A percentile compares a stretch with the other conserved stretches of the same genome.
phyloP scores from a whole-genome alignment of 768 basidiomycete species.

The Hypholoma sublateritium region DNA sequence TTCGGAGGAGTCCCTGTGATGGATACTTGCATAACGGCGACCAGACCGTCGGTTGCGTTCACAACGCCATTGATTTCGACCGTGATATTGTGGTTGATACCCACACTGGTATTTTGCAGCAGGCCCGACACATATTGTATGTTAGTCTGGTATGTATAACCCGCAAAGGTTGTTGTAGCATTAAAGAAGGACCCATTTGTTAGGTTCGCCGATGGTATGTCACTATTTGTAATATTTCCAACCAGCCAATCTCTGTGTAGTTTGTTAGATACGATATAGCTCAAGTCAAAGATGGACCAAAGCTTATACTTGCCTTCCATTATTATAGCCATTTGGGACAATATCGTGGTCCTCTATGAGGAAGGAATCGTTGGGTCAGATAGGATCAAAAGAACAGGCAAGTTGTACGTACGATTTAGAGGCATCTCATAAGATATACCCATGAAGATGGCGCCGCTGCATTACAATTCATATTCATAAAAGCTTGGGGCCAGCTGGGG shows the following conservation, averaged over 20 bases:
- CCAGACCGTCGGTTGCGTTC: constrained; percentile 80
- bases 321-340: constrained; percentile 75
- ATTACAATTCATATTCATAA: neutral
- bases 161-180: constrained; percentile 60
- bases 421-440: constrained; percentile 75
- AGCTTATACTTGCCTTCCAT: constrained; percentile 53
- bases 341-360: constrained; percentile 65
- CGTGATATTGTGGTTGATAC: constrained; percentile 64
- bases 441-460: constrained; percentile 72
- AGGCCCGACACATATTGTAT: constrained; percentile 70
- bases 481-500: neutral
- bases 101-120: constrained; percentile 65
- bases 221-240: constrained; percentile 69
- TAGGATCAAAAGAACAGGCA: neutral
- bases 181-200: constrained; percentile 62
- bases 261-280: neutral
- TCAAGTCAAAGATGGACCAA: neutral
- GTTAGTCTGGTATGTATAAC: constrained; percentile 73
- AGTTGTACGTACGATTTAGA: constrained; percentile 41
- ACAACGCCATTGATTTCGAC: constrained; percentile 50
- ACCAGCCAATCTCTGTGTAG: constrained; percentile 73
- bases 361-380: neutral
- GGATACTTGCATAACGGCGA: constrained; percentile 74
- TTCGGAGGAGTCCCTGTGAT: constrained; percentile 43
- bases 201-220: constrained; percentile 45